A percentile compares a stretch with the other conserved stretches of the same genome.
phyloP scores from a whole-genome alignment of 257 asterid genomes.

The Scutellaria minor region DNA sequence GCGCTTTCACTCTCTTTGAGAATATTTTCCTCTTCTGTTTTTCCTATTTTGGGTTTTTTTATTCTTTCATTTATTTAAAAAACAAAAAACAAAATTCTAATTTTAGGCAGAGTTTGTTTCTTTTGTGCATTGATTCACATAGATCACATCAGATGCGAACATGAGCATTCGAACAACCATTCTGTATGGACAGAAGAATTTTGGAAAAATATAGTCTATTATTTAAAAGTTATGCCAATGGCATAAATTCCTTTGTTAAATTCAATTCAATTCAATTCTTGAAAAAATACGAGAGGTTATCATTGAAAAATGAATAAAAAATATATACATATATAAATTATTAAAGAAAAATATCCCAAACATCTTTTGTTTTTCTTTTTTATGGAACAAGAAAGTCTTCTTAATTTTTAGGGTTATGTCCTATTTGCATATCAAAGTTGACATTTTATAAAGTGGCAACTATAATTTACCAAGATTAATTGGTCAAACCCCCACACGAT shows the following conservation, averaged over 20 bases:
- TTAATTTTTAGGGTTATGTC: too few species aligned
- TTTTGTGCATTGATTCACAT: background rate
- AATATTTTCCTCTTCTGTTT: background rate
- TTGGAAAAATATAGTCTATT: background rate
- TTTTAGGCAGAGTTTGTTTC: background rate
- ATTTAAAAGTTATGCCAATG: too few species aligned
- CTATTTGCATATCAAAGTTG: too few species aligned
- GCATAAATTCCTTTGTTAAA: too few species aligned
- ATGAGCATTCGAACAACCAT: background rate
- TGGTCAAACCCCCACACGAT: too few species aligned
- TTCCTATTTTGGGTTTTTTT: constrained; percentile 13
- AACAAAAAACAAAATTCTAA: background rate
- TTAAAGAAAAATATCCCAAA: too few species aligned
- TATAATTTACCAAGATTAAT: background rate
- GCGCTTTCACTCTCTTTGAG: constrained; percentile 7
- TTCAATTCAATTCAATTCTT: too few species aligned
- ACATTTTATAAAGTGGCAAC: background rate
- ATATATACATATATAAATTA: too few species aligned
- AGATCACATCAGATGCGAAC: constrained; percentile 6
- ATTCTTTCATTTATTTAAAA: background rate
- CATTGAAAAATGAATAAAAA: too few species aligned
- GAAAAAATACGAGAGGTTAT: too few species aligned
- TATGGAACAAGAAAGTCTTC: too few species aligned
- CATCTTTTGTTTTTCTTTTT: too few species aligned
- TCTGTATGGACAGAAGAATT: constrained; percentile 4